Evolutionary conservation across 2,329 filamentous ascomycete species (phyloP).

Genomic region (Talaromyces verruculosus): DNA sequence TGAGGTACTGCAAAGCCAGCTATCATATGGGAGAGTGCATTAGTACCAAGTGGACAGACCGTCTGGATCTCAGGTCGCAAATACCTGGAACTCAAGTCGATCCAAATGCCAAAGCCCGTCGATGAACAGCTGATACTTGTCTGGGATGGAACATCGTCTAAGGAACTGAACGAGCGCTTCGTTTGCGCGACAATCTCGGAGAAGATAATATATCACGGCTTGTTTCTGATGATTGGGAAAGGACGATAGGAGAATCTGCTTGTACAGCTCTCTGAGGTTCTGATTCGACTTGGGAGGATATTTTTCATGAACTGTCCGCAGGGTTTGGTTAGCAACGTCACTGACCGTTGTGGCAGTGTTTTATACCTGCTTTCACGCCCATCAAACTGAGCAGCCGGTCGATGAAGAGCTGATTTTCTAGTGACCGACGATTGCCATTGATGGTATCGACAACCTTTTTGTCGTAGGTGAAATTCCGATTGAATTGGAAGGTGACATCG

Average conservation of each 20-base stretch:
- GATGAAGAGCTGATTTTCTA: conserved; percentile 73
- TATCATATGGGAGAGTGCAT: conserved; percentile 32
- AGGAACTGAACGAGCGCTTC: conserved; percentile 62
- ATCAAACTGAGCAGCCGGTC: conserved; percentile 72
- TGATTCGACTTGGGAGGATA: conserved; percentile 74
- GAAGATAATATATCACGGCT: conserved; percentile 78
- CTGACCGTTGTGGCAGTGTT: not conserved
- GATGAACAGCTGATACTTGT: conserved; percentile 77
- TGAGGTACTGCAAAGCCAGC: conserved; percentile 71
- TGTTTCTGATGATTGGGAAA: conserved; percentile 75
- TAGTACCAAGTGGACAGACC: not conserved
- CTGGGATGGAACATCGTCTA: conserved; percentile 63
- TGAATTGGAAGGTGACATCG: conserved; percentile 64
- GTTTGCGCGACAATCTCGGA: conserved; percentile 68
- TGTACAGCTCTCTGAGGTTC: conserved; percentile 67
- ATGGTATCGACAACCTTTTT: conserved; percentile 63
- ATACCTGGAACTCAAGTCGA: conserved; percentile 64
- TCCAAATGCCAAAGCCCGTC: conserved; percentile 81
- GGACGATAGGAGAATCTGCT: conserved; percentile 64
- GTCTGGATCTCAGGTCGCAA: conserved; percentile 20
- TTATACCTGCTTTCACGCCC: conserved; percentile 65
- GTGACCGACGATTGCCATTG: conserved; percentile 63
- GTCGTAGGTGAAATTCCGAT: conserved; percentile 62
- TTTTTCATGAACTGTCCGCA: conserved; percentile 54
- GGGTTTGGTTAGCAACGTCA: not conserved